phyloP scores from a whole-genome alignment of 75 land plant species.

The Cupressus sempervirens region DNA sequence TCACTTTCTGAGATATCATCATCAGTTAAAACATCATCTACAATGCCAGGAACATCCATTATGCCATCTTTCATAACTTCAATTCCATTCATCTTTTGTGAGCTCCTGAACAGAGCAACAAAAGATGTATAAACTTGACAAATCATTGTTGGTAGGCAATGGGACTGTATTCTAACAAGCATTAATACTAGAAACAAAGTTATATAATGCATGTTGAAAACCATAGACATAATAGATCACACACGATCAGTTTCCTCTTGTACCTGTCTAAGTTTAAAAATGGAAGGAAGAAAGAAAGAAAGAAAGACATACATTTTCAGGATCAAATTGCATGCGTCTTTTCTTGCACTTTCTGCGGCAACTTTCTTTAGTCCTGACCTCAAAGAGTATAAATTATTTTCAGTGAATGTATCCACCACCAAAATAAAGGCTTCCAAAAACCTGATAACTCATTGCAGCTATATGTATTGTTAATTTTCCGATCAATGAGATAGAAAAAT shows the following conservation, averaged over 20 bases:
- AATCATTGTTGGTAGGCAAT: neutral
- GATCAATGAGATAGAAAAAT: neutral
- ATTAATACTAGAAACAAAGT: neutral
- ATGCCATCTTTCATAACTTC: slow-evolving; percentile 17
- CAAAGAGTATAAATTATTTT: neutral
- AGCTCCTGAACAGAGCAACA: slow-evolving; percentile 1
- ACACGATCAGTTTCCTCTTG: neutral
- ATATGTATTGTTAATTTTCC: neutral
- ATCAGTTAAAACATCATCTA: slow-evolving; percentile 7
- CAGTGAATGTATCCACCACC: neutral
- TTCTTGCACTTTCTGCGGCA: neutral
- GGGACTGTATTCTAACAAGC: neutral
- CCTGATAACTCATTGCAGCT: neutral
- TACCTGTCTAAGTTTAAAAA: neutral
- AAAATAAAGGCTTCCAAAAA: neutral
- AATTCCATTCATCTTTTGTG: slow-evolving; percentile 5
- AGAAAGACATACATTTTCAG: neutral
- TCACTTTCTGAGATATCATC: slow-evolving; percentile 55
- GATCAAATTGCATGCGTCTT: neutral
- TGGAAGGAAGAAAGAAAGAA: neutral
- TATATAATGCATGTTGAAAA: slow-evolving; percentile 7
- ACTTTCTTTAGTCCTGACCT: slow-evolving; percentile 1
- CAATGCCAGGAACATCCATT: slow-evolving; percentile 6
- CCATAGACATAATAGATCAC: neutral
- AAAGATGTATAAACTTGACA: neutral